Evolutionary conservation across 2,329 filamentous ascomycete genomes (phyloP).

Genomic region (Chaetomiaceae sp.): DNA sequence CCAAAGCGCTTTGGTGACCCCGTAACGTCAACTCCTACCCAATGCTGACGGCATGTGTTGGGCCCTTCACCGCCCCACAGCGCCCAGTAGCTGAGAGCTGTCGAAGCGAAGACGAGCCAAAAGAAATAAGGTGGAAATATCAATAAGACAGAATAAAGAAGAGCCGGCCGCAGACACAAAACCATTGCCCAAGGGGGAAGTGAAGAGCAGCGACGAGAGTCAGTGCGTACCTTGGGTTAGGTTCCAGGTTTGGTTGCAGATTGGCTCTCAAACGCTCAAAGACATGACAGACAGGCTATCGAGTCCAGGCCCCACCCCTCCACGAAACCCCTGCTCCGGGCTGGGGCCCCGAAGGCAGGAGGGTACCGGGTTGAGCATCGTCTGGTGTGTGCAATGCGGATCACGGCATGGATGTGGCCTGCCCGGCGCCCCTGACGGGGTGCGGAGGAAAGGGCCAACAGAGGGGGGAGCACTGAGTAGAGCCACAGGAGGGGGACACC

Average conservation of each 20-base stretch:
- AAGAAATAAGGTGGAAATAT: neutral
- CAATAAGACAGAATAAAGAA: neutral
- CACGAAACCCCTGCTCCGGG: neutral
- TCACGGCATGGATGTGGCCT: neutral
- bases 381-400: neutral
- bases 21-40: too few species aligned
- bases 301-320: neutral
- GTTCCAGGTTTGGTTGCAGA: too few species aligned
- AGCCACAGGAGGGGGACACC: neutral
- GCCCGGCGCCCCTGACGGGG: neutral
- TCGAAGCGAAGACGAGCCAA: too few species aligned
- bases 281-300: neutral
- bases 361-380: neutral
- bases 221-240: too few species aligned
- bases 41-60: too few species aligned
- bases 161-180: neutral
- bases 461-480: too few species aligned
- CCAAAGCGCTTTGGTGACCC: too few species aligned
- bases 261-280: too few species aligned
- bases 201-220: neutral
- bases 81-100: too few species aligned
- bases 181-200: neutral
- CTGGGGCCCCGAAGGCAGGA: conserved; percentile 2
- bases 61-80: too few species aligned
- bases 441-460: conserved; percentile 4